Conservation (phyloP, 495 filamentous ascomycete species). For the Annulohypoxylon stygium region DNA sequence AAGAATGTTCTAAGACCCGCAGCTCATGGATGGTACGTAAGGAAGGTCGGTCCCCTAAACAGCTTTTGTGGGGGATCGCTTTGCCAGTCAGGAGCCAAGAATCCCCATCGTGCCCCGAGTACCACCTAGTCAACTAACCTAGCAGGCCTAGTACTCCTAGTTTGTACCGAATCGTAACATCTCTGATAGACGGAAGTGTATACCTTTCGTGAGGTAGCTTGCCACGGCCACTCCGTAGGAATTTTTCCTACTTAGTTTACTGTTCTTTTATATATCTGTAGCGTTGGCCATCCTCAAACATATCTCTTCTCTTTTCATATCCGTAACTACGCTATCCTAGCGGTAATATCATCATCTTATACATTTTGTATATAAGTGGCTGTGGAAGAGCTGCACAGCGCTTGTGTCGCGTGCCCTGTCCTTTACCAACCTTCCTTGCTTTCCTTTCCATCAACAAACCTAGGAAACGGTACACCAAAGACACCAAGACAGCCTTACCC, state of each 20-base stretch:
- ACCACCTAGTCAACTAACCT: conserved; percentile 28
- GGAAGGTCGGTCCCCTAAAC: conserved; percentile 43
- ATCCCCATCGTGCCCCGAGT: conserved; percentile 39
- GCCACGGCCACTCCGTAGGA: conserved; percentile 39
- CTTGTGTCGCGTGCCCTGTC: conserved; percentile 23
- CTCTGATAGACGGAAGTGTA: conserved; percentile 41
- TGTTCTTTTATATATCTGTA: conserved; percentile 35
- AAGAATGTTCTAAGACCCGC: conserved; percentile 37
- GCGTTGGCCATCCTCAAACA: conserved; percentile 20
- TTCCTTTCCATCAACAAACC: neutral
- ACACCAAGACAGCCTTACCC: conserved; percentile 16
- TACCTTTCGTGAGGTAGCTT: conserved; percentile 35
- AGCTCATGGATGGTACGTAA: conserved; percentile 30
- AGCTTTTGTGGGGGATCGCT: conserved; percentile 43
- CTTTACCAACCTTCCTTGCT: conserved; percentile 1
- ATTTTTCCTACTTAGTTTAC: conserved; percentile 21
- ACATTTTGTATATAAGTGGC: neutral
- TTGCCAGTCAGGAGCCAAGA: conserved; percentile 47
- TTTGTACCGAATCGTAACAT: conserved; percentile 36
- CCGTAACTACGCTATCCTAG: conserved; percentile 13
- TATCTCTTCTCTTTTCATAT: conserved; percentile 12
- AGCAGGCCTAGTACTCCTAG: conserved; percentile 10
- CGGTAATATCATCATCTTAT: conserved; percentile 8
- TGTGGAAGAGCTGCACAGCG: conserved; percentile 18
- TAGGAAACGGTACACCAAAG: conserved; percentile 21